Conservation (phyloP, 768 basidiomycete species). For the Phylloporus sp. region DNA sequence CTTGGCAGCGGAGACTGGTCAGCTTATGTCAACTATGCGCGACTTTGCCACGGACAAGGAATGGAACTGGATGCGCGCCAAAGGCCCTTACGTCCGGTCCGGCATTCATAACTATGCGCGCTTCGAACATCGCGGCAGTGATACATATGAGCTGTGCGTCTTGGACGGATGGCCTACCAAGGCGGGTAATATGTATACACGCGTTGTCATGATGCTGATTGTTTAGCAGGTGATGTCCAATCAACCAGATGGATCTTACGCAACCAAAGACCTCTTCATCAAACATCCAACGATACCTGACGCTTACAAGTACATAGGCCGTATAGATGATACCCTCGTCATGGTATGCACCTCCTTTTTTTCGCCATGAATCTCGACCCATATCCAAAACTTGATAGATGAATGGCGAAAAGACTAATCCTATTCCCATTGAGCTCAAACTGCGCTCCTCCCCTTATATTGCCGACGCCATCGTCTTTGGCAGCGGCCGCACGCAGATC, state of each 20-base stretch:
- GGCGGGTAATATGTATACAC: conserved; percentile 28
- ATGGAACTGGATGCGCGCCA: conserved; percentile 50
- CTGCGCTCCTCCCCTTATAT: too few relatives aligned
- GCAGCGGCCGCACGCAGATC: too few relatives aligned
- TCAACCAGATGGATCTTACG: conserved; percentile 50
- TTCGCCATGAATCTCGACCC: not conserved
- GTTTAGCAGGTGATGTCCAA: conserved; percentile 31
- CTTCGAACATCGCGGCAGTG: conserved; percentile 40
- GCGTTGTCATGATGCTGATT: not conserved
- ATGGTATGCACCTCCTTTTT: conserved; percentile 15
- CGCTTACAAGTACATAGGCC: conserved; percentile 47
- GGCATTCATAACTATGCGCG: conserved; percentile 33
- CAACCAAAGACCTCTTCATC: conserved; percentile 52
- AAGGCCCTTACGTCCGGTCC: conserved; percentile 17
- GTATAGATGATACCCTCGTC: conserved; percentile 53
- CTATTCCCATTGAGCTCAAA: conserved; percentile 50
- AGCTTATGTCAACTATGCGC: conserved; percentile 45
- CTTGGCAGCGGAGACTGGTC: conserved; percentile 30
- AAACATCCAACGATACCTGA: conserved; percentile 41
- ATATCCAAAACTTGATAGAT: conserved; percentile 27
- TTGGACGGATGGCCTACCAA: conserved; percentile 50
- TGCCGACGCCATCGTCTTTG: too few relatives aligned
- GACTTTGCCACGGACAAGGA: conserved; percentile 47
- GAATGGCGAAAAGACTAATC: conserved; percentile 54
- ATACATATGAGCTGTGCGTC: conserved; percentile 46